Percentiles rank a stretch among this genome's conserved stretches.
Evolutionary conservation across 495 filamentous ascomycete species (phyloP).

Genomic region (Trichoderma orchidacearum): DNA sequence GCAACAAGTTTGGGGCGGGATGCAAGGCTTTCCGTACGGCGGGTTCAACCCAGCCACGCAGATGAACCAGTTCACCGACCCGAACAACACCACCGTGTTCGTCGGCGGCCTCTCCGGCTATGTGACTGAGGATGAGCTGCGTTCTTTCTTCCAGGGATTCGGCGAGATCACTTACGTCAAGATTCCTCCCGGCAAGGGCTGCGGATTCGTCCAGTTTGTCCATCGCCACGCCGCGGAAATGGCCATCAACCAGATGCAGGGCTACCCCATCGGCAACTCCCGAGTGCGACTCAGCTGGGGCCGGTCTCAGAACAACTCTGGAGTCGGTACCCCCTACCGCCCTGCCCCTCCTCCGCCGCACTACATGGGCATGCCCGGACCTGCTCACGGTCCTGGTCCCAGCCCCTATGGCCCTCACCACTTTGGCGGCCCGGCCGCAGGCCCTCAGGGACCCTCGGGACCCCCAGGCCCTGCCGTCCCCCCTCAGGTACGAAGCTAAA

Average conservation of each 20-base stretch:
- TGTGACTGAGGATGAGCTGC: constrained; percentile 97
- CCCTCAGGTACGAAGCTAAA: constrained; percentile 7
- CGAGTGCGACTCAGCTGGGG: constrained; percentile 96
- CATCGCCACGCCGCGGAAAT: constrained; percentile 98
- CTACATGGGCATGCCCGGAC: constrained; percentile 53
- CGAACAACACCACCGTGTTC: constrained; percentile 99
- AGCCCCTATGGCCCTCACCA: constrained; percentile 12
- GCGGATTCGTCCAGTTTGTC: constrained; percentile 98
- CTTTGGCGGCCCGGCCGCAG: constrained; percentile 10
- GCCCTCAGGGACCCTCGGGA: constrained; percentile 6
- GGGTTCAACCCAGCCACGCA: constrained; percentile 58
- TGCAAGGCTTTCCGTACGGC: constrained; percentile 14
- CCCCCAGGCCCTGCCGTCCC: constrained; percentile 10
- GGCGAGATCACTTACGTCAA: constrained; percentile 99
- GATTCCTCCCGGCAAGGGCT: constrained; percentile 98
- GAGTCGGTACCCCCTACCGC: constrained; percentile 93
- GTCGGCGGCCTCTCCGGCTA: constrained; percentile 96
- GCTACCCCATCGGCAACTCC: constrained; percentile 98
- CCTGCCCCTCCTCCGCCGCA: constrained; percentile 89
- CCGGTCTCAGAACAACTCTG: constrained; percentile 97
- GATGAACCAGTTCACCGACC: constrained; percentile 99
- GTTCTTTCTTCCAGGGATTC: constrained; percentile 99
- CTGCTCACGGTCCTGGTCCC: constrained; percentile 9
- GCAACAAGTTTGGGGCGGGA: constrained; percentile 3
- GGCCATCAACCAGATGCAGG: constrained; percentile 99